These are phyloP conservation scores for Rosa lucieae DNA, from an alignment of 306 rosid genomes.

Conservation along the genomic window DNA sequence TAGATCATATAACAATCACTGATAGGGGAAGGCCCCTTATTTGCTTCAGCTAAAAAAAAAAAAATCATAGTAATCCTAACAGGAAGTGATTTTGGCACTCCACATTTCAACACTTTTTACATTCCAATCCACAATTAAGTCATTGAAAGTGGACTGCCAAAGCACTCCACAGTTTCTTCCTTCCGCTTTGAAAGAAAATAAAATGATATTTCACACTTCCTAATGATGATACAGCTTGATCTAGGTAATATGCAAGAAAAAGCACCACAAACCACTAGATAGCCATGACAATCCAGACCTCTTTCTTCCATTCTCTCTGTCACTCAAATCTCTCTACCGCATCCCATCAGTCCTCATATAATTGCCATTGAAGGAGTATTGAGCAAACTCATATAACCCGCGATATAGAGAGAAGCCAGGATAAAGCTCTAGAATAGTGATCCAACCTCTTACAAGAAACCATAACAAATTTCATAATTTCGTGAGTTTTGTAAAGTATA, in stretches of 20 bases:
- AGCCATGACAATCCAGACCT: slow-evolving; percentile 55
- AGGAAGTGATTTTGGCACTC: no score
- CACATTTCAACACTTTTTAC: no score
- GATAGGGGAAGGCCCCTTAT: no score
- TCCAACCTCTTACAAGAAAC: slow-evolving; percentile 60
- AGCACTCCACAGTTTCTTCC: slow-evolving; percentile 26
- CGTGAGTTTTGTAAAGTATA: slow-evolving; percentile 12
- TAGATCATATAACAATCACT: neutral
- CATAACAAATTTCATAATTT: neutral
- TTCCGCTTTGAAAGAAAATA: slow-evolving; percentile 53
- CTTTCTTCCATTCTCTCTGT: slow-evolving; percentile 66
- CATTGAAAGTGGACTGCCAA: no score
- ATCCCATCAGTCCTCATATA: slow-evolving; percentile 65
- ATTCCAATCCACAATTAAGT: no score
- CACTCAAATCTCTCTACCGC: slow-evolving; percentile 73
- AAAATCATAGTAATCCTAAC: neutral
- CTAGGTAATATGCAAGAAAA: slow-evolving; percentile 46
- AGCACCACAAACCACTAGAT: slow-evolving; percentile 54
- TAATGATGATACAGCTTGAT: slow-evolving; percentile 58
- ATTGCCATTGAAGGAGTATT: slow-evolving; percentile 60
- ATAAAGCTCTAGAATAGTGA: slow-evolving; percentile 69
- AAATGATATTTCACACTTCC: slow-evolving; percentile 37
- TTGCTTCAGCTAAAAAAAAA: no score
- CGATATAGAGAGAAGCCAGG: slow-evolving; percentile 83
- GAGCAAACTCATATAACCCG: slow-evolving; percentile 27